Base-by-base conservation (phyloP, 495 filamentous ascomycete genomes). In the Tuber brumale region DNA sequence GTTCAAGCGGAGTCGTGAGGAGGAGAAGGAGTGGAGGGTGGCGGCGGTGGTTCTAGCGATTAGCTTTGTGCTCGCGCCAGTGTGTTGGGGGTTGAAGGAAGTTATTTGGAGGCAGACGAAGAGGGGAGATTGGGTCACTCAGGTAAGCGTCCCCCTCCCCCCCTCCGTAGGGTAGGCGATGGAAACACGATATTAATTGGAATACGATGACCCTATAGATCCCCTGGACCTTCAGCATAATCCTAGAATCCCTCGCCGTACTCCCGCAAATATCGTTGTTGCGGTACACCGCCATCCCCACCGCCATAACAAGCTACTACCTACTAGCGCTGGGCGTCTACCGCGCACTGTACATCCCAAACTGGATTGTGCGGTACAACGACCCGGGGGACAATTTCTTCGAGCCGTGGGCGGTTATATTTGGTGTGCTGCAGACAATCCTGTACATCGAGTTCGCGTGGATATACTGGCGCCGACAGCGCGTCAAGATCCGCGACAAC, bases 391-490 rank as follows among this genome's bases (percentile, higher is more conserved):
- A 89, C 75, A 82, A 85, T n/a, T 84, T 86, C 72, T 89, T 89
- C 77, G 93, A 95, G 78, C 87, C 88, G n/a, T 87, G 94, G 44
- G 87, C 90, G 16, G 87, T 94, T 76, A 86, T 95, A 72, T 97
- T 96, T 83, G 95, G 95, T 51, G 85, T 97, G 77, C 86, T 98
- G 41, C 96, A 99, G 85, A 97, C 95, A 0, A 89, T 90, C 2
- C 89, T 98, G 72, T 97, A 98, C 83, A 82, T 94, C 78, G 96
- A 99, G 83, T 99, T 99, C 83, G 93, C 92, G 39, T 97, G 94
- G 94, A 93, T 99, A 0, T 99, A 99, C 86, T 97, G 92, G 85
- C 91, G 91, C 6, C 88, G 95, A 48, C 96, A 98, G 85, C 89
- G 93, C 46, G 94, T 99, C 80, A 97, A 97, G 89, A 90, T 99